Base-by-base conservation (phyloP, 2,329 filamentous ascomycete genomes). In the Aspergillus awamori region DNA sequence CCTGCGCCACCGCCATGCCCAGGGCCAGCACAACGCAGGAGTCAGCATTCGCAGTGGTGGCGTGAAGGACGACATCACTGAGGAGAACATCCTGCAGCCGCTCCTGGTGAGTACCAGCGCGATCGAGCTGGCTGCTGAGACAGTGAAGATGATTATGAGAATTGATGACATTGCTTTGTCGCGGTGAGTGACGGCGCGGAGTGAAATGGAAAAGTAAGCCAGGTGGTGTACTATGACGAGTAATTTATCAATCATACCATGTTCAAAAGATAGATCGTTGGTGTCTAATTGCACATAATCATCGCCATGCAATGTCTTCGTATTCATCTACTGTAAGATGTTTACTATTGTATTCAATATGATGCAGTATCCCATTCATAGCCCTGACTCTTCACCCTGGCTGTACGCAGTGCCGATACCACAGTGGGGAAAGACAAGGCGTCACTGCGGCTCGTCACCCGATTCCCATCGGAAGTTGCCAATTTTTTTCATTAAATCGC, bases 41-140 rank as follows among this genome's bases (percentile, higher is more conserved):
- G 93, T 99, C 65, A 97, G 93, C 81, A 98, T 99, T 84, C 95
- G 97, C 85, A 94, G 91, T 66, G 94, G 95, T 43, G 95, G 95
- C 62, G 95, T 99, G 67, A 97, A 97, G 85, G 88, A 90, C 69
- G 96, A 99, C 81, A 98, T 98, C 74, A 90, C 91, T 62, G 94
- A 96, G 77, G 93, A 97, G 84, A 97, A 97, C 67, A 95, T 99
- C 58, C 83, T 99, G 75, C 95, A 99, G 82, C 95, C 95, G 17
- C 83, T 99, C 74, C 82, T 99, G 64, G 95, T 99, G 64, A 97
- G 93, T 84, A 99, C 95, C 60, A 98, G 94, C 78, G 93, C 95
- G 24, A 95, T 99, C 72, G 94, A 99, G 83, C 80, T 99, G 78
- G 95, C 95, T 30, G 93, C 94, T 7, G 95, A 99, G 85, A 99